phyloP scores from a whole-genome alignment of 2,329 filamentous ascomycete species.

The Fusarium transvaalense region DNA sequence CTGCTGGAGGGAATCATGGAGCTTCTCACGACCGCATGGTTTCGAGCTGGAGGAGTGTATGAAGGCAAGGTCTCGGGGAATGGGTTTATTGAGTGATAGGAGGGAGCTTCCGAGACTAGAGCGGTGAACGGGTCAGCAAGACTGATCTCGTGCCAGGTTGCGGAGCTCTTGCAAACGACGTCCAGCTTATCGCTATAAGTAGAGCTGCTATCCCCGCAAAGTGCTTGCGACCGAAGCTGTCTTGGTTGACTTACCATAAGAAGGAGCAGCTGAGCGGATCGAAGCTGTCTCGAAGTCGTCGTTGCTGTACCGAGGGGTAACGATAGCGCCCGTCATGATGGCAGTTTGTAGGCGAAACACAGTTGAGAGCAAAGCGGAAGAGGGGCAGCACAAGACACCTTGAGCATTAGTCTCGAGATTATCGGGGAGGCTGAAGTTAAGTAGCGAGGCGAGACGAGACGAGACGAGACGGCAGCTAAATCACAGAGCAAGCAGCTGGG shows the following conservation, averaged over 20 bases:
- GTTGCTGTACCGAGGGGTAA: conserved; percentile 53
- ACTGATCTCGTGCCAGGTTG: conserved; percentile 33
- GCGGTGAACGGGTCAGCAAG: conserved; percentile 34
- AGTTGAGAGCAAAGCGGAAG: conserved; percentile 35
- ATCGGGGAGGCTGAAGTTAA: conserved; percentile 32
- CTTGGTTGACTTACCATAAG: conserved; percentile 66
- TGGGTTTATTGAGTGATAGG: conserved; percentile 70
- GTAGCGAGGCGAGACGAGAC: conserved; percentile 23
- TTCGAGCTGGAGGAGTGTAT: conserved; percentile 58
- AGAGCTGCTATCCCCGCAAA: conserved; percentile 3
- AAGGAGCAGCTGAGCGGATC: conserved; percentile 75
- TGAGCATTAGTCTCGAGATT: conserved; percentile 43
- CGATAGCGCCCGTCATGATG: conserved; percentile 52
- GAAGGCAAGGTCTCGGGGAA: conserved; percentile 63
- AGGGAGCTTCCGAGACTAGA: conserved; percentile 72
- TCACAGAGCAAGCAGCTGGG: conserved; percentile 37
- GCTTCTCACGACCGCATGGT: conserved; percentile 29
- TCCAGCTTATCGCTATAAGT: conserved; percentile 20
- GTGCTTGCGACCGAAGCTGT: conserved; percentile 7
- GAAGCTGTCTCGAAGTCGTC: conserved; percentile 77
- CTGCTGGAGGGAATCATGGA: conserved; percentile 40
- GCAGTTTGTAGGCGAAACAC: conserved; percentile 21
- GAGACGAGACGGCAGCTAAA: conserved; percentile 16
- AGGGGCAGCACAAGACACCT: conserved; percentile 39
- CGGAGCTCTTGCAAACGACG: conserved; percentile 11